These are phyloP conservation scores for Emiliania huxleyi DNA, from an alignment of 78 protist species.

Conservation along the genomic window DNA sequence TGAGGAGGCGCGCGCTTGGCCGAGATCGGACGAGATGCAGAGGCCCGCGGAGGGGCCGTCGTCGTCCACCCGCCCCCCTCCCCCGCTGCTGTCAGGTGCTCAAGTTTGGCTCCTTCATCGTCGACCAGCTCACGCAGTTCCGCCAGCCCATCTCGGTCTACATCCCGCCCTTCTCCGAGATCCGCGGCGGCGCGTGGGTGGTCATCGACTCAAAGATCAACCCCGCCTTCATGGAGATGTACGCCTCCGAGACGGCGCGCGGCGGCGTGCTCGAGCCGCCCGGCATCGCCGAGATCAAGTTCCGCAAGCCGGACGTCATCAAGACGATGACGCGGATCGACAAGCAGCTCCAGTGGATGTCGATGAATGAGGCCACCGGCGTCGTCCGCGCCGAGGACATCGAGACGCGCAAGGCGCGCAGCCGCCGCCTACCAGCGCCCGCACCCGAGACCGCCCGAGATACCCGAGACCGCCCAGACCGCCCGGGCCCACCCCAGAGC, in stretches of 20 bases:
- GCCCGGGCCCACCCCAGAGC: too few relatives aligned
- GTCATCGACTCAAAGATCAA: slow-evolving; percentile 94
- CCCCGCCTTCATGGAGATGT: slow-evolving; percentile 88
- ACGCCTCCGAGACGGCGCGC: slow-evolving; percentile 74
- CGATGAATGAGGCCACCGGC: neutral
- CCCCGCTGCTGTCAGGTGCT: slow-evolving; percentile 68
- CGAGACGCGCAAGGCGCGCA: neutral
- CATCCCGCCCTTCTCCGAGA: slow-evolving; percentile 89
- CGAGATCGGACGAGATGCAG: too few relatives aligned
- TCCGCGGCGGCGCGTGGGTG: slow-evolving; percentile 95
- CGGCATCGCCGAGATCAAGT: slow-evolving; percentile 79
- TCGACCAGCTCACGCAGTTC: slow-evolving; percentile 85
- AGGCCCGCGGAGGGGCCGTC: too few relatives aligned
- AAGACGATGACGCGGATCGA: slow-evolving; percentile 80
- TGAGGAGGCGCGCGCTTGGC: slow-evolving; percentile 77
- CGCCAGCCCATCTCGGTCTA: slow-evolving; percentile 89
- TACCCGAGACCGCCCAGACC: too few relatives aligned
- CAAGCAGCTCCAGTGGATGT: slow-evolving; percentile 23
- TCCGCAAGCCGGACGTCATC: slow-evolving; percentile 59
- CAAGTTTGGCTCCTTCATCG: slow-evolving; percentile 96
- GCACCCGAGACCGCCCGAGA: too few relatives aligned
- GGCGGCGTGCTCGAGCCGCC: slow-evolving; percentile 94
- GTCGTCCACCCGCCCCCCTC: too few relatives aligned
- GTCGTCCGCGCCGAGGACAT: neutral
- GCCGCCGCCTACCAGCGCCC: too few relatives aligned